A percentile compares a stretch with the other conserved stretches of the same genome.
Conservation (phyloP, 169 alveolate species). For the Perkinsus marinus region DNA sequence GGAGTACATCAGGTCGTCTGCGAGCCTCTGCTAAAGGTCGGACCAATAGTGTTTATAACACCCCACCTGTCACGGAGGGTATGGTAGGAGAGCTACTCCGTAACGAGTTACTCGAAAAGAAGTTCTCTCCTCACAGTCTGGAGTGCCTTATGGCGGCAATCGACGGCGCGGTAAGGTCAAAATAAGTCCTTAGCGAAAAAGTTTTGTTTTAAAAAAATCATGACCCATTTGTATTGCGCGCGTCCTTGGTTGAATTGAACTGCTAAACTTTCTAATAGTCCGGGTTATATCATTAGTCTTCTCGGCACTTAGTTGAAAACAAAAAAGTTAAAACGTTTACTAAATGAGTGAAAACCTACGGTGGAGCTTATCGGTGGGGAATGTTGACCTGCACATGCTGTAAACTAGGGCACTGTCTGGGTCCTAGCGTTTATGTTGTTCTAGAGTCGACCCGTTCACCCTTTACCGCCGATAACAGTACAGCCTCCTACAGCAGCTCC, state of each 20-base stretch:
- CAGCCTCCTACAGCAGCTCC: neutral
- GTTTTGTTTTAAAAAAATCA: too few relatives aligned
- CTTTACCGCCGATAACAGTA: neutral
- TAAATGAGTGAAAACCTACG: too few relatives aligned
- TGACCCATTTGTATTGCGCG: too few relatives aligned
- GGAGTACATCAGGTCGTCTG: neutral
- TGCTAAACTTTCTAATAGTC: too few relatives aligned
- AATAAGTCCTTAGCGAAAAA: too few relatives aligned
- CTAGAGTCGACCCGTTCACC: neutral
- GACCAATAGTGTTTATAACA: neutral
- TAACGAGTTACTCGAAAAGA: neutral
- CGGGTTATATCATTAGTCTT: too few relatives aligned
- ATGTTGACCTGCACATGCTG: too few relatives aligned
- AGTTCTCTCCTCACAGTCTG: neutral
- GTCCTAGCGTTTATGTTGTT: too few relatives aligned
- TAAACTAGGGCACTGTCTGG: too few relatives aligned
- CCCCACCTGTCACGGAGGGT: neutral
- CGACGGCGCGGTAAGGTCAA: neutral
- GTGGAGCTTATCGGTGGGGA: neutral
- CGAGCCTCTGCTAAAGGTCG: neutral
- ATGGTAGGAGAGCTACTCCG: neutral
- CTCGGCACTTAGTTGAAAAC: too few relatives aligned
- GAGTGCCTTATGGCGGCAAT: neutral
- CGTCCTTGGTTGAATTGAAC: too few relatives aligned
- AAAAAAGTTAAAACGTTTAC: too few relatives aligned